These are phyloP conservation scores for Syncephalastrum monosporum DNA, from an alignment of 371 early-diverging fungal genomes.

Conservation along the genomic window DNA sequence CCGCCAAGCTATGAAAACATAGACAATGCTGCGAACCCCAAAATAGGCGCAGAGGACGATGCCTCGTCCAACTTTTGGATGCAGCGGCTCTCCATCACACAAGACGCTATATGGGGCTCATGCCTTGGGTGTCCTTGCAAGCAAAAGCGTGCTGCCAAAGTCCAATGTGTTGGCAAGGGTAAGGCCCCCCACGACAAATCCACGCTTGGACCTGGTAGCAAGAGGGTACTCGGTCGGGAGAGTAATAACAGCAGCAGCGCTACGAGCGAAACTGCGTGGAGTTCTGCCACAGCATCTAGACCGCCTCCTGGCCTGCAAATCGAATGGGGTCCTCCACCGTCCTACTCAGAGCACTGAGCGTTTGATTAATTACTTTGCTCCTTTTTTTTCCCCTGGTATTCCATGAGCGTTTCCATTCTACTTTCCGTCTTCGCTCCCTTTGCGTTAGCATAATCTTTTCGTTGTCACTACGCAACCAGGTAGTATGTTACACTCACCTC, in stretches of 20 bases:
- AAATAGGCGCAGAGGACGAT: neutral
- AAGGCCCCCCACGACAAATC: conserved; percentile 11
- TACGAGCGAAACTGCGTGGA: neutral
- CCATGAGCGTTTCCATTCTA: neutral
- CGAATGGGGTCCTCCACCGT: conserved; percentile 25
- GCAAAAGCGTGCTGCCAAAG: neutral
- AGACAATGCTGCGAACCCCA: conserved; percentile 29
- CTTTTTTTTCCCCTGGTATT: conserved; percentile 1
- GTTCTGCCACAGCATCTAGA: neutral
- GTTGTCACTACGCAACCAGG: neutral
- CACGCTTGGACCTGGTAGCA: neutral
- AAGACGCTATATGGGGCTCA: conserved; percentile 27
- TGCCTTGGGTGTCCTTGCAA: conserved; percentile 38
- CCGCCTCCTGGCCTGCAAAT: conserved; percentile 12
- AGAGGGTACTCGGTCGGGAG: neutral
- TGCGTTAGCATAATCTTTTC: neutral
- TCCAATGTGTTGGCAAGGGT: neutral
- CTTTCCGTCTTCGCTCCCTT: neutral
- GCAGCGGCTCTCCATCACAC: conserved; percentile 37
- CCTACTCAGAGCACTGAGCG: conserved; percentile 11
- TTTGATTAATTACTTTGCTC: conserved; percentile 1
- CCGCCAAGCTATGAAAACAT: conserved; percentile 74
- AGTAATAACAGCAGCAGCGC: conserved; percentile 8
- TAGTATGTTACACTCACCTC: too few relatives aligned
- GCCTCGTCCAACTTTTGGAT: conserved; percentile 24